These are phyloP conservation scores for Monosporozyma siamensis DNA, from an alignment of 805 yeast species.

Conservation along the genomic window DNA sequence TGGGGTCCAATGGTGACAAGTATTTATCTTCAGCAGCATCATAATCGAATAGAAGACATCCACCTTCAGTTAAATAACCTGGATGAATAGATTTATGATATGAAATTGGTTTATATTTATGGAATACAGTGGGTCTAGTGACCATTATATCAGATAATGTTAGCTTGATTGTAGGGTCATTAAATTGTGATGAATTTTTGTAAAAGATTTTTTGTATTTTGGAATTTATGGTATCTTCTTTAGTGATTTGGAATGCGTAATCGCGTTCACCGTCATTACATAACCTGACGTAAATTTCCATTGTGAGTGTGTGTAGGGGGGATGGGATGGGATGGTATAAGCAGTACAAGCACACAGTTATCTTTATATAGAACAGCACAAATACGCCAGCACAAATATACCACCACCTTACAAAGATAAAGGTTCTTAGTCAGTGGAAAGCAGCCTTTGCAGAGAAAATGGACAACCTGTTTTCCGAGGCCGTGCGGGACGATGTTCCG, in stretches of 20 bases:
- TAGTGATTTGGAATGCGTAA: conserved; percentile 72
- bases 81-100: conserved; percentile 50
- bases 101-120: conserved; percentile 51
- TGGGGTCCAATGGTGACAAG: conserved; percentile 37
- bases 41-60: conserved; percentile 61
- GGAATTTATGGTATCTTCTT: conserved; percentile 48
- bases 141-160: conserved; percentile 48
- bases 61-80: conserved; percentile 77
- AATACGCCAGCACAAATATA: too few species aligned
- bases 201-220: conserved; percentile 47
- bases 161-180: conserved; percentile 1
- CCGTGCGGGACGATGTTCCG: too few species aligned
- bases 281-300: conserved; percentile 59
- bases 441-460: too few species aligned
- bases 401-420: too few species aligned
- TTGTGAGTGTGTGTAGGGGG: too few species aligned
- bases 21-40: conserved; percentile 44
- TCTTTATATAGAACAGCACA: too few species aligned
- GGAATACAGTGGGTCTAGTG: conserved; percentile 73
- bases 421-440: too few species aligned
- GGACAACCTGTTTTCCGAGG: too few species aligned
- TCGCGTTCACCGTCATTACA: conserved; percentile 81
- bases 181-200: not conserved
- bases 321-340: too few species aligned
- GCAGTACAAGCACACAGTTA: too few species aligned